Base-by-base conservation (phyloP, 768 basidiomycete species). In the Floccularia luteovirens region DNA sequence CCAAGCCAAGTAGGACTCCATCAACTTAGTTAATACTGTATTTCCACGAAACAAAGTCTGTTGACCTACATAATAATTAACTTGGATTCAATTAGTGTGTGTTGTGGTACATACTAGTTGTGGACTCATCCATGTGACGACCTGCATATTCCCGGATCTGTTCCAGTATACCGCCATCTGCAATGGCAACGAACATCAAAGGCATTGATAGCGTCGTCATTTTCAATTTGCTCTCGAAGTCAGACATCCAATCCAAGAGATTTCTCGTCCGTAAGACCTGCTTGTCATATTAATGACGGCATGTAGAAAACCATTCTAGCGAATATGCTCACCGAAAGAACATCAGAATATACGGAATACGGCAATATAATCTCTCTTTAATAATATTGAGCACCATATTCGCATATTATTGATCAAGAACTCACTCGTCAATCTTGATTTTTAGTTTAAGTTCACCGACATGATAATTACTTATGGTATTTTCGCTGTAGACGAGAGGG, bases 361-460 rank as follows among this genome's bases (percentile, higher is more conserved):
- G 90, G 87, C 25, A 92, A 66, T 31, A 92, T 75, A 20, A 90
- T 82, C 51, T 90, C 87, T 58, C 88, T 89, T 39, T 13, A 43
- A 34, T 30, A 23, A 19, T 35, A 41, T 45, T 16, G 54, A 42
- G 41, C 19, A 38, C 38, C 27, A 34, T 27, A 35, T 25, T n/a
- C n/a, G 11, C 17, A 25, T 13, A 19, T 11, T 19, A 2, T 25
- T 17, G 31, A 38, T 8, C 39, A 34, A 27, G 38, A 14, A 66
- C 72, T 46, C 44, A 88, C 85, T 92, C 90, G 43, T 85, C 75
- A 7, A 91, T 78, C 43, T 72, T 65, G 36, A 91, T 55, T 50
- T 80, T 82, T 50, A 92, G 59, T 36, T 79, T 72, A 31, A 91
- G 61, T 50, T 91, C 88, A 25, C 90, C 90, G 4, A 78, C 70